phyloP scores from a whole-genome alignment of 2,329 filamentous ascomycete genomes.

The Diaporthe sp. region DNA sequence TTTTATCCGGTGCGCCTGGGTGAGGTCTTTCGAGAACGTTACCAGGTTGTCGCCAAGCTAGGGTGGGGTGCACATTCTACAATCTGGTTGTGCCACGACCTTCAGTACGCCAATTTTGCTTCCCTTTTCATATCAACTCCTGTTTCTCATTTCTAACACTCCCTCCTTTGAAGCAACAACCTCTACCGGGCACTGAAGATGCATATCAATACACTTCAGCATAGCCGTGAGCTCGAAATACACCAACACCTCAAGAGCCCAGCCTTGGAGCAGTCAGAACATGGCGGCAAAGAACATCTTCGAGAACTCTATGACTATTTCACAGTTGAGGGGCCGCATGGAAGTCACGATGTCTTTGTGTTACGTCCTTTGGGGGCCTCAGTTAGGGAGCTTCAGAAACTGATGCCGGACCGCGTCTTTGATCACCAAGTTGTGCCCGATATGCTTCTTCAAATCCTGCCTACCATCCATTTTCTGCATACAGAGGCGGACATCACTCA shows the following conservation, averaged over 20 bases:
- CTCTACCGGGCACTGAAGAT: neutral
- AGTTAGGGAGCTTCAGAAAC: neutral
- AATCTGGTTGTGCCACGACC: neutral
- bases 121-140: no score
- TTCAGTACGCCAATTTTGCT: neutral
- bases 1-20: neutral
- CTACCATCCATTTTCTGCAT: neutral
- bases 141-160: neutral
- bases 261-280: neutral
- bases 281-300: neutral
- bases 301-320: slow-evolving; percentile 2
- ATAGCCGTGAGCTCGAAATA: neutral
- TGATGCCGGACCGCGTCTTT: neutral
- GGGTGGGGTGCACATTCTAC: slow-evolving; percentile 3
- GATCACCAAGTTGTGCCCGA: neutral
- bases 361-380: neutral
- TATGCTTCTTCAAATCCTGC: neutral
- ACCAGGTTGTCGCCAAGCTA: slow-evolving; percentile 9
- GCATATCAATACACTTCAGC: neutral
- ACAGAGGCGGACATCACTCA: no score
- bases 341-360: neutral
- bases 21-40: neutral
- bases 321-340: neutral
- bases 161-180: neutral
- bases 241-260: neutral